Percentiles rank a stretch among this genome's conserved stretches.
Conservation (phyloP, 306 rosid genomes). For the Ochetophila trinervis region DNA sequence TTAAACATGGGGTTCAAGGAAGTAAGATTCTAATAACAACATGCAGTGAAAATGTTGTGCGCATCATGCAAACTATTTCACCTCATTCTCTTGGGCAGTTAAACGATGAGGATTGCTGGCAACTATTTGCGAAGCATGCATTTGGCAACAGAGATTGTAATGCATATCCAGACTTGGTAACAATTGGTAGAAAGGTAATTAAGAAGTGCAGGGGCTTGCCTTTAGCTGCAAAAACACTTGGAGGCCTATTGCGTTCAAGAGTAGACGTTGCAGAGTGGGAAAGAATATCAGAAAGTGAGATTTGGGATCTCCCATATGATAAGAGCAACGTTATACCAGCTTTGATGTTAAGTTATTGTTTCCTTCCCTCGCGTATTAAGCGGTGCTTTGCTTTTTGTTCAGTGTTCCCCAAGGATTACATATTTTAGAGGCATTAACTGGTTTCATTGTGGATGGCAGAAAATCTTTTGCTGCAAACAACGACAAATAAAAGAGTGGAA, state of each 20-base stretch:
- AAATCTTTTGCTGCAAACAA: conserved; percentile 4
- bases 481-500: neutral
- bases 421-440: conserved; percentile 6
- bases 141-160: neutral
- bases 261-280: too few species aligned
- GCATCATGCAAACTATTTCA: neutral
- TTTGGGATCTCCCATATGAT: neutral
- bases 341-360: conserved; percentile 6
- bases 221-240: conserved; percentile 23
- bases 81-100: neutral
- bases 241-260: too few species aligned
- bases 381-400: conserved; percentile 17
- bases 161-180: neutral
- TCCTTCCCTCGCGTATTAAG: conserved; percentile 14
- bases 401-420: conserved; percentile 6
- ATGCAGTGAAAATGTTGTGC: neutral
- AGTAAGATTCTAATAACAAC: conserved; percentile 11
- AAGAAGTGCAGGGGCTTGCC: conserved; percentile 19
- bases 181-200: neutral
- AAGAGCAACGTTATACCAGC: conserved; percentile 6
- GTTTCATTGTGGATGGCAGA: conserved; percentile 18
- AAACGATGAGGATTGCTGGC: neutral
- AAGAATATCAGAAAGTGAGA: too few species aligned
- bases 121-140: conserved; percentile 6
- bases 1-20: conserved; percentile 11